A percentile compares a stretch with the other conserved stretches of the same genome.
Evolutionary conservation across 139 green algal species (phyloP).

Genomic region (Auxenochlorella pyrenoidosa): DNA sequence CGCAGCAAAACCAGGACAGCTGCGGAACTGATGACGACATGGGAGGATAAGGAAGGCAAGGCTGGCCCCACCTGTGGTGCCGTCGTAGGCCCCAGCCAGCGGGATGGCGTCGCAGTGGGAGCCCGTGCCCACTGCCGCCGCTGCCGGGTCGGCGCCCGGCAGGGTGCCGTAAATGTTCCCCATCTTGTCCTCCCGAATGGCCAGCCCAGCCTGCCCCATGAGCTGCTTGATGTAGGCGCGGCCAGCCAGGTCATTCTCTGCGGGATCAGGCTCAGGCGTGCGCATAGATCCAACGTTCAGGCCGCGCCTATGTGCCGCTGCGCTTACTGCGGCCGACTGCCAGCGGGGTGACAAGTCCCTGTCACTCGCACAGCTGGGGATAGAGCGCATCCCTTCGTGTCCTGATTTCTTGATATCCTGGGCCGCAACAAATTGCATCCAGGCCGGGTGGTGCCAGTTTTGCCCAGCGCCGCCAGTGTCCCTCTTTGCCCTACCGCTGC

Average conservation of each 20-base stretch:
- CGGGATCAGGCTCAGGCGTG: background rate
- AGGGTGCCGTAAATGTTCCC: constrained; percentile 93
- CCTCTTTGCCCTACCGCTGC: background rate
- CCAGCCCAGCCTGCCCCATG: constrained; percentile 78
- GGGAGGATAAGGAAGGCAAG: background rate
- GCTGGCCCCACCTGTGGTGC: constrained; percentile 70
- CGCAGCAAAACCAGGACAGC: too few relatives aligned
- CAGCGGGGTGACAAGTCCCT: too few relatives aligned
- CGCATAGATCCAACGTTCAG: too few relatives aligned
- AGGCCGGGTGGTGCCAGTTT: too few relatives aligned
- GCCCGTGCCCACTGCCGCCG: constrained; percentile 79
- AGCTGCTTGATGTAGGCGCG: constrained; percentile 84
- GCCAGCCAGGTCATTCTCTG: constrained; percentile 77
- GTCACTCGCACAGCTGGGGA: background rate
- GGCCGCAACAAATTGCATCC: too few relatives aligned
- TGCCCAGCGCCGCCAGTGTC: background rate
- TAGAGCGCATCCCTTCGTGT: too few relatives aligned
- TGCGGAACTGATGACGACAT: too few relatives aligned
- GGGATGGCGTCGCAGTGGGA: constrained; percentile 96
- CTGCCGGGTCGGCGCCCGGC: constrained; percentile 61
- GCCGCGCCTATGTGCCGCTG: too few relatives aligned
- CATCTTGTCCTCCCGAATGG: constrained; percentile 84
- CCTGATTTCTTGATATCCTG: too few relatives aligned
- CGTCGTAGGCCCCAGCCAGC: constrained; percentile 90
- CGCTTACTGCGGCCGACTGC: too few relatives aligned